A percentile compares a stretch with the other conserved stretches of the same genome.
These are phyloP conservation scores for Lineolata rhizophorae DNA, from an alignment of 495 filamentous ascomycete genomes.

Conservation along the genomic window DNA sequence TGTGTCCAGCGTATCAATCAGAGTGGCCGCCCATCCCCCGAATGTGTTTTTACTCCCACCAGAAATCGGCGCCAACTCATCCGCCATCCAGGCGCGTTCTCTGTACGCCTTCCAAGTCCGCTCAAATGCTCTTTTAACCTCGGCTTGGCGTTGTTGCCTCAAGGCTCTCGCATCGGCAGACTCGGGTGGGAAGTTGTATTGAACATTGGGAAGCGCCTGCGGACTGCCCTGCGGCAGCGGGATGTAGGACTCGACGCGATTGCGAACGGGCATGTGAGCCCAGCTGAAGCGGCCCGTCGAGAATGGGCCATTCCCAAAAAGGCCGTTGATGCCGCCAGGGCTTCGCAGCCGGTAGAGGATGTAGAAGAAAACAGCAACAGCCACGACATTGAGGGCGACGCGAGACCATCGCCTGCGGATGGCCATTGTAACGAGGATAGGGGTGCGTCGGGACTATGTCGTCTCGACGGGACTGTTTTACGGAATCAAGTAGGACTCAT, in stretches of 20 bases:
- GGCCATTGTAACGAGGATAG: no score
- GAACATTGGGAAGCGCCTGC: conserved; percentile 9
- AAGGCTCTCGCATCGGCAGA: conserved; percentile 6
- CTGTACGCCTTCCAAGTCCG: conserved; percentile 16
- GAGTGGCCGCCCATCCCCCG: conserved; percentile 38
- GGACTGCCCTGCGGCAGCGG: conserved; percentile 6
- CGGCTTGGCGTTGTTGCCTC: conserved; percentile 8
- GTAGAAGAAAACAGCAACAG: no score
- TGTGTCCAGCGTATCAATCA: conserved; percentile 39
- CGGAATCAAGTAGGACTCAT: no score
- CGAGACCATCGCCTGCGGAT: no score
- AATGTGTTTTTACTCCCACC: conserved; percentile 24
- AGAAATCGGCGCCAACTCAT: conserved; percentile 17
- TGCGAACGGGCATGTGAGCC: no score
- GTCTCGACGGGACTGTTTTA: no score
- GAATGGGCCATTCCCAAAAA: no score
- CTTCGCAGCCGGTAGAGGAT: no score
- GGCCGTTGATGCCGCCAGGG: no score
- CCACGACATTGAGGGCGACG: no score
- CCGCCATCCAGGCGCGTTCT: conserved; percentile 16
- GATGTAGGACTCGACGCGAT: conserved; percentile 3
- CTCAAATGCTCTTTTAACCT: conserved; percentile 15
- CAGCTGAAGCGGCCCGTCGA: no score
- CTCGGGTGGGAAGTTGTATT: conserved; percentile 13
- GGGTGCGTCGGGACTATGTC: no score